These are phyloP conservation scores for Stipa capillata DNA, from an alignment of 176 grass and related monocot genomes.

Conservation along the genomic window DNA sequence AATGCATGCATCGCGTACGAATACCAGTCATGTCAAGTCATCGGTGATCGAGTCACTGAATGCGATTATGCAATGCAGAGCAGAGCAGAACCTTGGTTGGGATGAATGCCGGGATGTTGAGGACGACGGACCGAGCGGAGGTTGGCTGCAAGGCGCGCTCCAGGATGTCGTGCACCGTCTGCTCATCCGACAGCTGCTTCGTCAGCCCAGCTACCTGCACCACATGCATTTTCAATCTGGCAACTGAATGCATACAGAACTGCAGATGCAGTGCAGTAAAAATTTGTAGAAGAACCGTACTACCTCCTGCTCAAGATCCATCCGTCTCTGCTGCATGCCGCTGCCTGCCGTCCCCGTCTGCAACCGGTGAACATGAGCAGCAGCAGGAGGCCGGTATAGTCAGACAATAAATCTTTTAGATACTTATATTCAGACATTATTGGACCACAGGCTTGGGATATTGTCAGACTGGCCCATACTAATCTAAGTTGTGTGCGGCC, in stretches of 20 bases:
- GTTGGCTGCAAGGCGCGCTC: slow-evolving; percentile 33
- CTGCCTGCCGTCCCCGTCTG: slow-evolving; percentile 13
- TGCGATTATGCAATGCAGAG: neutral
- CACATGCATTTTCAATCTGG: neutral
- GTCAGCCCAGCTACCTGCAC: slow-evolving; percentile 41
- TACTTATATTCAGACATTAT: no score
- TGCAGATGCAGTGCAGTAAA: neutral
- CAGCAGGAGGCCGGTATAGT: no score
- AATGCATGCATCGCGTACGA: neutral
- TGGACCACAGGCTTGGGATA: neutral
- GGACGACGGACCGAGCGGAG: neutral
- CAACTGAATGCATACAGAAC: no score
- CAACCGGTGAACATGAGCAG: neutral
- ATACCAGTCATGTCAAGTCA: neutral
- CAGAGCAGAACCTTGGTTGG: slow-evolving; percentile 23
- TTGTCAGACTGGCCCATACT: neutral
- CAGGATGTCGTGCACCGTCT: slow-evolving; percentile 58
- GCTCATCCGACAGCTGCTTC: slow-evolving; percentile 33
- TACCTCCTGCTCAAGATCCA: slow-evolving; percentile 58
- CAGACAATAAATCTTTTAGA: no score
- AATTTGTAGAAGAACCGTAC: neutral
- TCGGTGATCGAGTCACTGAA: neutral
- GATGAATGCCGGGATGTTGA: slow-evolving; percentile 47
- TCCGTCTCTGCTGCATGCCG: neutral
- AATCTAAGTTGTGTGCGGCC: neutral